Base-by-base conservation (phyloP, 2,329 filamentous ascomycete genomes). In the Phaeoacremonium minimum region DNA sequence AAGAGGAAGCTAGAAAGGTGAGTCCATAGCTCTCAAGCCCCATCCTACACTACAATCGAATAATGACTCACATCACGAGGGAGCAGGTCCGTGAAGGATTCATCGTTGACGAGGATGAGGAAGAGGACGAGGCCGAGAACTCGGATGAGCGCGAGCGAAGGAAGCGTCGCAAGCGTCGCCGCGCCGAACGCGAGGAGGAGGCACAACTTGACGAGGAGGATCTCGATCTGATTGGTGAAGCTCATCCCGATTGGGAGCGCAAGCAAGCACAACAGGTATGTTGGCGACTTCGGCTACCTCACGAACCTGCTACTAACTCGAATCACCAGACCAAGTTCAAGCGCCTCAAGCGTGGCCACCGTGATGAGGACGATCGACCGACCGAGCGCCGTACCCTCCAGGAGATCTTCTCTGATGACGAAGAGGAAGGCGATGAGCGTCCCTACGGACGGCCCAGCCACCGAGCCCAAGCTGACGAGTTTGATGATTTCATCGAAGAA, bases 401-500 rank as follows among this genome's bases (percentile, higher is more conserved):
- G 48, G 84, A 96, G 49, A 97, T 98, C 47, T 98, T 98, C 61
- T 90, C 87, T 22, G 91, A 95, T 47, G 91, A 96, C 36, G 91
- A 97, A 44, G 90, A 95, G 37, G 80, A 85, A 14, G 79, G 75
- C 39, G 75, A 78, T 6, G 72, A 75, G 28, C 64, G 71, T 39
- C 58, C 60, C 3, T 77, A 76, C 40, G 64, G 62, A 20, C 64
- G 75, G 44, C 61, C 69, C 5, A 68, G 60, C 45, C 76, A 77
- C 43, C 75, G 85, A 40, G 71, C 72, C 22, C 70, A 77, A 43
- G 77, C 77, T 32, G 86, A 94, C 58, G 88, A 95, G 53, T 87
- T 95, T 59, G 88, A 88, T 42, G 90, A 91, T 57, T 98, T 98
- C 61, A 98, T 98, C 54, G 91, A 97, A 57, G 89, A 96, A 51